A percentile compares a stretch with the other conserved stretches of the same genome.
Evolutionary conservation across 495 filamentous ascomycete genomes (phyloP).

Genomic region (Penicillium longicatenatum): DNA sequence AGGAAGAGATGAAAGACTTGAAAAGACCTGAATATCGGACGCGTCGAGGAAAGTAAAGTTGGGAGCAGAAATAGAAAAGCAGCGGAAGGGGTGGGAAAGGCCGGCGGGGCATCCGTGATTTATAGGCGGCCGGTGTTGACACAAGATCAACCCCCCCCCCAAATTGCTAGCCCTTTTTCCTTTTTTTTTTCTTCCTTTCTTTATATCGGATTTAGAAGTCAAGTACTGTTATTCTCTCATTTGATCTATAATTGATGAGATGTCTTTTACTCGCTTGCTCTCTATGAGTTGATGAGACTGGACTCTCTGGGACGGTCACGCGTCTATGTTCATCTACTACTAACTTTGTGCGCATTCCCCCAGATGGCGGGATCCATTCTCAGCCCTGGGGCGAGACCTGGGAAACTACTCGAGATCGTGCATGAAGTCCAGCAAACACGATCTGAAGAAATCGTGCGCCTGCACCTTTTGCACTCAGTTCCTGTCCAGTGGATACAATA

Average conservation of each 20-base stretch:
- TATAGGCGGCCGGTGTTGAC: constrained; percentile 53
- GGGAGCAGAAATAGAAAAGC: constrained; percentile 29
- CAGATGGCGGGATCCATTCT: constrained; percentile 20
- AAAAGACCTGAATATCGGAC: constrained; percentile 2
- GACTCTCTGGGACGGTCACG: neutral
- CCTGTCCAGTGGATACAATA: neutral
- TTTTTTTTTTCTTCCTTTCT: constrained; percentile 16
- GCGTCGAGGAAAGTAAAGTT: constrained; percentile 14
- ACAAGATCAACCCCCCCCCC: constrained; percentile 40
- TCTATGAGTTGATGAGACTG: neutral
- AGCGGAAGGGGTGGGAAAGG: constrained; percentile 42
- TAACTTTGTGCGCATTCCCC: constrained; percentile 18
- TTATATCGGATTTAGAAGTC: no score
- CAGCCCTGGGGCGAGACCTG: constrained; percentile 1
- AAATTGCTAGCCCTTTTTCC: neutral
- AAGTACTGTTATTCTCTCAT: constrained; percentile 2
- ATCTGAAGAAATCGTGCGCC: constrained; percentile 21
- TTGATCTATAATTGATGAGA: neutral
- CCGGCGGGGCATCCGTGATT: constrained; percentile 53
- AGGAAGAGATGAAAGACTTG: constrained; percentile 13
- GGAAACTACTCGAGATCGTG: constrained; percentile 1
- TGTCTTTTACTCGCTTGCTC: neutral
- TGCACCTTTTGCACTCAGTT: neutral
- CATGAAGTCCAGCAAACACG: constrained; percentile 3
- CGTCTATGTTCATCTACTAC: neutral